phyloP scores from a whole-genome alignment of 345 rosid genomes.

The Euphorbia pulcherrima region DNA sequence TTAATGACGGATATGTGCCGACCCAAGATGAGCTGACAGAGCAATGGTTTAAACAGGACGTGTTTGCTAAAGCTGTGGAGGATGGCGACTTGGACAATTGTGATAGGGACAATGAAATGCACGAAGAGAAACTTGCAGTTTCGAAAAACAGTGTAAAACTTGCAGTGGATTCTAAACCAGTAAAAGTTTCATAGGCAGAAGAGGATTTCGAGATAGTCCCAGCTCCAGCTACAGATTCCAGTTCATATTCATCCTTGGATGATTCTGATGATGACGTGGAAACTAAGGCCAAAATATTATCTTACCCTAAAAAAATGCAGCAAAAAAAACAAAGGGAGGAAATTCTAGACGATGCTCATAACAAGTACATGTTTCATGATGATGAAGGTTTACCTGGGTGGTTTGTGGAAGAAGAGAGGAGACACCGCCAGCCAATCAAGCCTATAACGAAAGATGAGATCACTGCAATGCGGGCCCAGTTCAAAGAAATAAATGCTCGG shows the following conservation, averaged over 20 bases:
- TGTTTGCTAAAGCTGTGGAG: constrained; percentile 73
- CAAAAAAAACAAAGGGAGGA: constrained; percentile 82
- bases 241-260: constrained; percentile 73
- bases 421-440: constrained; percentile 66
- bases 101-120: constrained; percentile 54
- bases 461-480: constrained; percentile 78
- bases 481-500: constrained; percentile 84
- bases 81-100: constrained; percentile 62
- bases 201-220: constrained; percentile 85
- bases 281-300: constrained; percentile 80
- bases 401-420: constrained; percentile 85
- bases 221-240: constrained; percentile 66
- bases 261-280: constrained; percentile 58
- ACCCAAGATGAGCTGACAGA: constrained; percentile 67
- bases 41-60: constrained; percentile 82
- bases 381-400: constrained; percentile 74
- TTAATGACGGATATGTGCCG: constrained; percentile 58
- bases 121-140: constrained; percentile 22
- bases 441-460: constrained; percentile 87
- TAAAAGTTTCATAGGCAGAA: constrained; percentile 31
- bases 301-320: constrained; percentile 86
- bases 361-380: constrained; percentile 70
- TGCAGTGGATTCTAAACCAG: constrained; percentile 18
- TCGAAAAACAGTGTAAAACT: constrained; percentile 28
- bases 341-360: constrained; percentile 78